A percentile compares a stretch with the other conserved stretches of the same genome.
Conservation (phyloP, 345 rosid genomes). For the Mallotus nudiflorus region DNA sequence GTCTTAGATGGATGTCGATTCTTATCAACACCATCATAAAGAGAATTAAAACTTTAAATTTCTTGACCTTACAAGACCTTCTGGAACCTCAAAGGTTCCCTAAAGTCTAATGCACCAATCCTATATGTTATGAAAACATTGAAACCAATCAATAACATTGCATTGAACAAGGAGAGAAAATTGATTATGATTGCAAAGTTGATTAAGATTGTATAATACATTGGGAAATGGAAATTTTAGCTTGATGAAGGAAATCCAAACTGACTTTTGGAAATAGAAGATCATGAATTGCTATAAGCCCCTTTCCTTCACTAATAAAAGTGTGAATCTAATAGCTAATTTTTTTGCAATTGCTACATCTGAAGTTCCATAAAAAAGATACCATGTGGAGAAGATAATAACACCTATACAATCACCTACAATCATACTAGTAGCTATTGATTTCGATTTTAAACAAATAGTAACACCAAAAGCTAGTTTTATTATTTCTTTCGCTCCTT, state of each 20-base stretch:
- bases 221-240: conserved; percentile 74
- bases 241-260: conserved; percentile 65
- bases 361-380: no score
- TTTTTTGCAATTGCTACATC: no score
- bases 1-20: conserved; percentile 38
- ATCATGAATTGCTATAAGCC: no score
- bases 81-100: conserved; percentile 89
- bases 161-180: not conserved
- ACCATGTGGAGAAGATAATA: no score
- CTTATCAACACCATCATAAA: conserved; percentile 49
- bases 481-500: no score
- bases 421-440: no score
- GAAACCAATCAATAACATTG: not conserved
- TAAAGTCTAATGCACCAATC: conserved; percentile 71
- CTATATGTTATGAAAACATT: conserved; percentile 50
- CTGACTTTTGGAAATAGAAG: conserved; percentile 58
- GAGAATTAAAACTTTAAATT: conserved; percentile 63
- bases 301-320: no score
- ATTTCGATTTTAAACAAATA: no score
- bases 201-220: conserved; percentile 28
- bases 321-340: no score
- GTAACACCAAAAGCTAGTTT: no score
- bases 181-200: not conserved
- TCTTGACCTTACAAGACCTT: conserved; percentile 99
- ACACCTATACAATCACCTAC: no score